These are phyloP conservation scores for Leccinum variicolor DNA, from an alignment of 768 basidiomycete genomes.

Conservation along the genomic window DNA sequence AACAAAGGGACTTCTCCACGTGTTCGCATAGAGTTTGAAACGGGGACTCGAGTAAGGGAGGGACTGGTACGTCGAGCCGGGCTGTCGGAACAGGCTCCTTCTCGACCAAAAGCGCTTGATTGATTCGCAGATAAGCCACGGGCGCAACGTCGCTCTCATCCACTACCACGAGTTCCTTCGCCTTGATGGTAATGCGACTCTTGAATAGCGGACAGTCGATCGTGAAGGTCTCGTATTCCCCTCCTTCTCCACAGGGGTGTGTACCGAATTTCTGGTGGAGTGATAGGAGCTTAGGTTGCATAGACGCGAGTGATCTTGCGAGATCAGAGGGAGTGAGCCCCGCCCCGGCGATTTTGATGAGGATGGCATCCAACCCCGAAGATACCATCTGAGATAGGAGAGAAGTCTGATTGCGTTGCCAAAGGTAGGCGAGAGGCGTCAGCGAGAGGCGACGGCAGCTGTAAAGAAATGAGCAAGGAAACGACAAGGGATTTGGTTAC, in stretches of 20 bases:
- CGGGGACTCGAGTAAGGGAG: conserved; percentile 45
- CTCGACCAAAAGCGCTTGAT: conserved; percentile 55
- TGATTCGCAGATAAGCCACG: conserved; percentile 87
- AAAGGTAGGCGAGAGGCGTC: conserved; percentile 83
- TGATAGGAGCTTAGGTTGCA: conserved; percentile 67
- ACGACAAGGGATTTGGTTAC: conserved; percentile 19
- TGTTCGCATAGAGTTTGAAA: conserved; percentile 14
- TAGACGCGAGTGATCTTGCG: conserved; percentile 67
- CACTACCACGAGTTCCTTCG: conserved; percentile 70
- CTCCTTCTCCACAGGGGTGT: conserved; percentile 96
- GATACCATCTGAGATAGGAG: conserved; percentile 85
- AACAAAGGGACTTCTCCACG: conserved; percentile 12
- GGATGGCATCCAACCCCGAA: conserved; percentile 70
- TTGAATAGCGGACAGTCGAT: conserved; percentile 89
- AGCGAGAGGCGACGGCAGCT: conserved; percentile 82
- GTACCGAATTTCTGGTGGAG: conserved; percentile 82
- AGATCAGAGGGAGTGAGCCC: conserved; percentile 79
- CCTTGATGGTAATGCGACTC: conserved; percentile 61
- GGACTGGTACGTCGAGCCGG: conserved; percentile 33
- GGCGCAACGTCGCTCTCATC: conserved; percentile 82
- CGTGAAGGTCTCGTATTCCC: conserved; percentile 95
- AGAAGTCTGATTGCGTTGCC: conserved; percentile 89
- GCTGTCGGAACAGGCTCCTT: conserved; percentile 39
- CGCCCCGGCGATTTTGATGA: conserved; percentile 96
- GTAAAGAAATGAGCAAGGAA: conserved; percentile 4